phyloP scores from a whole-genome alignment of 805 yeast species.

The Torulaspora delbrueckii region DNA sequence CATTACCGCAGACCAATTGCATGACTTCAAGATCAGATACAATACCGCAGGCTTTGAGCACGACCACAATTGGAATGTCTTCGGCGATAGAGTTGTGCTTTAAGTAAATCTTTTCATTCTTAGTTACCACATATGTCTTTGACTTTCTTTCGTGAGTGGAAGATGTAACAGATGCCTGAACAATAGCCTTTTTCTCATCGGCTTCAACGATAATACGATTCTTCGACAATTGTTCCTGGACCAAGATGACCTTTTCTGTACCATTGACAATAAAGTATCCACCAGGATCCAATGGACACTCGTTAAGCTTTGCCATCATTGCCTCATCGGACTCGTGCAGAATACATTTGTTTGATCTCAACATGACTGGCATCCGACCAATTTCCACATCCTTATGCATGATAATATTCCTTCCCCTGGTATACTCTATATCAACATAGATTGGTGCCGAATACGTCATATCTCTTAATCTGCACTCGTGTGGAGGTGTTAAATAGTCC shows the following conservation, averaged over 20 bases:
- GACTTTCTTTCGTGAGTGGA: slow-evolving; percentile 98
- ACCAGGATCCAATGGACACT: slow-evolving; percentile 98
- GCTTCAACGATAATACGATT: slow-evolving; percentile 98
- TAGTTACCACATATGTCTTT: slow-evolving; percentile 91
- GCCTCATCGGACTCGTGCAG: slow-evolving; percentile 70
- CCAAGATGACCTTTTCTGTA: slow-evolving; percentile 93
- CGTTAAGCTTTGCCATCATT: slow-evolving; percentile 83
- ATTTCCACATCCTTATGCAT: slow-evolving; percentile 87
- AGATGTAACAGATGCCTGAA: slow-evolving; percentile 96
- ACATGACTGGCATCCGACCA: slow-evolving; percentile 99
- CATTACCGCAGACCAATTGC: slow-evolving; percentile 90
- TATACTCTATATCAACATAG: slow-evolving; percentile 94
- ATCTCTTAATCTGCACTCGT: slow-evolving; percentile 91
- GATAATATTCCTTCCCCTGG: slow-evolving; percentile 88
- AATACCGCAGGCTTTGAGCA: slow-evolving; percentile 91
- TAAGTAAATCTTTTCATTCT: slow-evolving; percentile 80
- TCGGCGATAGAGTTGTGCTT: slow-evolving; percentile 95
- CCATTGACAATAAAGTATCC: slow-evolving; percentile 98
- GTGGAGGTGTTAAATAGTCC: slow-evolving; percentile 76
- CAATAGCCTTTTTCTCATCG: slow-evolving; percentile 88
- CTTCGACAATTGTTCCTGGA: slow-evolving; percentile 94
- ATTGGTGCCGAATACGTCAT: slow-evolving; percentile 93
- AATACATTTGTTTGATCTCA: slow-evolving; percentile 87
- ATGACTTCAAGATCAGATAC: slow-evolving; percentile 88
- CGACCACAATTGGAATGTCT: slow-evolving; percentile 91